These are phyloP conservation scores for Boletus bicolor DNA, from an alignment of 768 basidiomycete genomes.

Conservation along the genomic window DNA sequence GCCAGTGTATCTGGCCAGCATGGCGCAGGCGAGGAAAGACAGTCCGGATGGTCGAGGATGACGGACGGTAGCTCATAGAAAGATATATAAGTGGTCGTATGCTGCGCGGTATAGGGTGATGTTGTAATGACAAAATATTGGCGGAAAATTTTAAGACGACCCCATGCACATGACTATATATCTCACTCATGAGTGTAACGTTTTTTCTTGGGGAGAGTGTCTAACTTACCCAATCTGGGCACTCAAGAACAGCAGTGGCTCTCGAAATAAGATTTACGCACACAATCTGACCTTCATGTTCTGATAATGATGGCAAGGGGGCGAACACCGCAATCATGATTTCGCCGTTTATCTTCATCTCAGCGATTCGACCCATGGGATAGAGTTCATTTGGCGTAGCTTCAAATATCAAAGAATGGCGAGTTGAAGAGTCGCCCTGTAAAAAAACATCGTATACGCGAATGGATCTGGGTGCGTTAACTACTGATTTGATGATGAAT, in stretches of 20 bases:
- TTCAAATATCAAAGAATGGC: conserved; percentile 16
- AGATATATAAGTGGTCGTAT: conserved; percentile 4
- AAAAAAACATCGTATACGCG: conserved; percentile 23
- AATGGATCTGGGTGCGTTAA: conserved; percentile 18
- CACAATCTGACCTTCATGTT: conserved; percentile 11
- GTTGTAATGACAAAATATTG: conserved; percentile 7
- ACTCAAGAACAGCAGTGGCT: conserved; percentile 12
- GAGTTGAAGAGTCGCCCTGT: neutral
- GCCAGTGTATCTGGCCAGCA: conserved; percentile 16
- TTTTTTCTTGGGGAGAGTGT: neutral
- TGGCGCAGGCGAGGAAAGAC: neutral
- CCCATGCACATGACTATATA: conserved; percentile 10
- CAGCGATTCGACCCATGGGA: conserved; percentile 15
- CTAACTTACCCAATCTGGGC: conserved; percentile 17
- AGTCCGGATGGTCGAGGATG: conserved; percentile 5
- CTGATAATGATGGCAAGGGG: neutral
- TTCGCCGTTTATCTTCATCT: conserved; percentile 23
- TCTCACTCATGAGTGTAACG: conserved; percentile 1
- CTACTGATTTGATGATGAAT: neutral
- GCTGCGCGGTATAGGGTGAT: neutral
- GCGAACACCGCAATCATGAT: conserved; percentile 18
- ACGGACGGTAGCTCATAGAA: conserved; percentile 16
- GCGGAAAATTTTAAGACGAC: conserved; percentile 16
- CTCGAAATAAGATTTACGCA: conserved; percentile 20
- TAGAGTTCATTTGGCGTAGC: conserved; percentile 13